These are phyloP conservation scores for Inosperma sp. DNA, from an alignment of 768 basidiomycete species.

Conservation along the genomic window DNA sequence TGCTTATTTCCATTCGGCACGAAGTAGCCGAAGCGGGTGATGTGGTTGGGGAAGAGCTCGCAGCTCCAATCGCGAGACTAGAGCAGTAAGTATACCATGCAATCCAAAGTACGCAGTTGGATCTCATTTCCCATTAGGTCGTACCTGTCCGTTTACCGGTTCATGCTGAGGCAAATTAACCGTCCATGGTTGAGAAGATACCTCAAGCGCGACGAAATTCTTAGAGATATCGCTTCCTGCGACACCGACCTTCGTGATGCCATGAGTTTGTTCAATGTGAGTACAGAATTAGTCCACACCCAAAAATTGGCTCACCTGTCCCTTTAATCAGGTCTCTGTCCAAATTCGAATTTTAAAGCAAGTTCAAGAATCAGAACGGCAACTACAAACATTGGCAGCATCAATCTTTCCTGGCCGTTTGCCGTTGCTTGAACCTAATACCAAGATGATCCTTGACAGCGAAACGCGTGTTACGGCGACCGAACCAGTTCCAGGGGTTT, in stretches of 20 bases:
- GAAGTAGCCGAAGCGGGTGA: slow-evolving; percentile 60
- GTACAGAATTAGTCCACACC: slow-evolving; percentile 11
- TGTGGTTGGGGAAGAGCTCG: slow-evolving; percentile 44
- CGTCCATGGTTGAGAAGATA: slow-evolving; percentile 77
- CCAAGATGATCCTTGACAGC: slow-evolving; percentile 13
- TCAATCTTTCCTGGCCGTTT: slow-evolving; percentile 14
- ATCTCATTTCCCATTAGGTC: slow-evolving; percentile 25
- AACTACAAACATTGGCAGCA: slow-evolving; percentile 34
- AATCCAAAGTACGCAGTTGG: neutral
- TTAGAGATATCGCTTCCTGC: slow-evolving; percentile 47
- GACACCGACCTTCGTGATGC: slow-evolving; percentile 54
- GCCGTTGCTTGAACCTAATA: slow-evolving; percentile 5
- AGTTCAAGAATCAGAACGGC: slow-evolving; percentile 42
- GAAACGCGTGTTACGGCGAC: neutral
- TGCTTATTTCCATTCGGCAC: slow-evolving; percentile 57
- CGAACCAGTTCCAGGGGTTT: slow-evolving; percentile 7
- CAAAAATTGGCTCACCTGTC: neutral
- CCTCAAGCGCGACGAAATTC: slow-evolving; percentile 67
- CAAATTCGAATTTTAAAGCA: slow-evolving; percentile 49
- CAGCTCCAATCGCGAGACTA: slow-evolving; percentile 46
- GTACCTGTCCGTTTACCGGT: slow-evolving; percentile 40
- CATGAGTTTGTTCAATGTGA: slow-evolving; percentile 51
- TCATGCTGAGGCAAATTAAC: slow-evolving; percentile 55
- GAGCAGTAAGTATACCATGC: slow-evolving; percentile 41
- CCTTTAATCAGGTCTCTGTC: slow-evolving; percentile 24